Conservation (phyloP, 139 green algal species). For the Chlorella vulgaris region DNA sequence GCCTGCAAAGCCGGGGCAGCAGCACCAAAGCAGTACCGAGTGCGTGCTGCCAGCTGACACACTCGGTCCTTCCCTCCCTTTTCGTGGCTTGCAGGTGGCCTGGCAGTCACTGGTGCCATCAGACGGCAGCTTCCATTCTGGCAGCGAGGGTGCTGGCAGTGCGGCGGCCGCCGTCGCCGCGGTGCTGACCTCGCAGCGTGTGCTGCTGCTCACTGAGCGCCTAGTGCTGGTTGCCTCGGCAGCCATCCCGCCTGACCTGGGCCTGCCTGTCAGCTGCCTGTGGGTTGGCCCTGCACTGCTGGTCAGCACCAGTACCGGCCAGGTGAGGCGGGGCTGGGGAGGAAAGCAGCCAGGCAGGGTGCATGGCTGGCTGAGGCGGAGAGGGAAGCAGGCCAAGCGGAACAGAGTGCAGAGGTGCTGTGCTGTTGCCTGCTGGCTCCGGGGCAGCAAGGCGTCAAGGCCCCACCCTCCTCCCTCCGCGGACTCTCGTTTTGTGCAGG, state of each 20-base stretch:
- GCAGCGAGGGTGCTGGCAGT: slow-evolving; percentile 17
- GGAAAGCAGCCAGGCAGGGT: too few species aligned
- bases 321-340: slow-evolving; percentile 33
- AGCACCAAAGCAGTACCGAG: too few species aligned
- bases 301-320: slow-evolving; percentile 37
- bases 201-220: slow-evolving; percentile 49
- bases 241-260: neutral
- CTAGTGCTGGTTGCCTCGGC: slow-evolving; percentile 40
- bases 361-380: too few species aligned
- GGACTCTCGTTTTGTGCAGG: slow-evolving; percentile 25
- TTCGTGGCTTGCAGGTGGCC: slow-evolving; percentile 47
- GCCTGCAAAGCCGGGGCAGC: too few species aligned
- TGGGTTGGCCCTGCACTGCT: slow-evolving; percentile 63
- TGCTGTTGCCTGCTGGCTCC: neutral
- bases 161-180: slow-evolving; percentile 27
- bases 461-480: neutral
- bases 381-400: too few species aligned
- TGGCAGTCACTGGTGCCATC: slow-evolving; percentile 59
- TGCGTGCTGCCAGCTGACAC: too few species aligned
- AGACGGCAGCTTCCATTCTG: slow-evolving; percentile 27
- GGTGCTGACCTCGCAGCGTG: slow-evolving; percentile 49
- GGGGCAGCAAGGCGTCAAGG: neutral
- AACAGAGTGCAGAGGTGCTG: neutral
- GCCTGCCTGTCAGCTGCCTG: slow-evolving; percentile 43
- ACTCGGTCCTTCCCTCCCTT: too few species aligned